Percentiles rank a stretch among this genome's conserved stretches.
Conservation (phyloP, 495 filamentous ascomycete genomes). For the Daldinia decipiens region DNA sequence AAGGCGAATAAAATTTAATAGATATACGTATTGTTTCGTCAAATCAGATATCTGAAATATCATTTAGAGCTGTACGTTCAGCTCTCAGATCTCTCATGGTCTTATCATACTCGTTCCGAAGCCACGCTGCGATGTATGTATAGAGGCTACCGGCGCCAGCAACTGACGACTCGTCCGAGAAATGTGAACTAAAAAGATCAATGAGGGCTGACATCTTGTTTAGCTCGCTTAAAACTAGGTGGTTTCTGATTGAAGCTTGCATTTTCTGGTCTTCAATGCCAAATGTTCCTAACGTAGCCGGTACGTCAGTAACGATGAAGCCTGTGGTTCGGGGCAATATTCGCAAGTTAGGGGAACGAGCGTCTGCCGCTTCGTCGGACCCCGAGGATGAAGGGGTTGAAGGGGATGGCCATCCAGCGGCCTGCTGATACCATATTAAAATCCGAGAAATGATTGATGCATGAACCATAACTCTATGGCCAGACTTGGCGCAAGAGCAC, state of each 20-base stretch:
- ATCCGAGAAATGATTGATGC: slow-evolving; percentile 3
- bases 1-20: background rate
- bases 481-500: background rate
- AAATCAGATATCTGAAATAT: background rate
- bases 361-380: background rate
- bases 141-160: background rate
- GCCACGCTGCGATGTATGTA: background rate
- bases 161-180: background rate
- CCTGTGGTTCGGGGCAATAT: background rate
- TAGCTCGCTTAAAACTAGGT: background rate
- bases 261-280: background rate
- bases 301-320: background rate
- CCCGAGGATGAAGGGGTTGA: background rate
- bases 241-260: background rate
- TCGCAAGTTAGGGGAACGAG: background rate
- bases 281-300: slow-evolving; percentile 1
- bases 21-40: background rate
- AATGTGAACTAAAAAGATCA: slow-evolving; percentile 1
- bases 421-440: slow-evolving; percentile 1
- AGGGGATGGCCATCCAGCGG: background rate
- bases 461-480: background rate
- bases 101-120: background rate
- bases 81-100: background rate
- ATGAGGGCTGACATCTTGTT: background rate
- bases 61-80: background rate